Percentiles rank a stretch among this genome's conserved stretches.
Conservation (phyloP, 2,329 filamentous ascomycete genomes). For the Massarina eburnea region DNA sequence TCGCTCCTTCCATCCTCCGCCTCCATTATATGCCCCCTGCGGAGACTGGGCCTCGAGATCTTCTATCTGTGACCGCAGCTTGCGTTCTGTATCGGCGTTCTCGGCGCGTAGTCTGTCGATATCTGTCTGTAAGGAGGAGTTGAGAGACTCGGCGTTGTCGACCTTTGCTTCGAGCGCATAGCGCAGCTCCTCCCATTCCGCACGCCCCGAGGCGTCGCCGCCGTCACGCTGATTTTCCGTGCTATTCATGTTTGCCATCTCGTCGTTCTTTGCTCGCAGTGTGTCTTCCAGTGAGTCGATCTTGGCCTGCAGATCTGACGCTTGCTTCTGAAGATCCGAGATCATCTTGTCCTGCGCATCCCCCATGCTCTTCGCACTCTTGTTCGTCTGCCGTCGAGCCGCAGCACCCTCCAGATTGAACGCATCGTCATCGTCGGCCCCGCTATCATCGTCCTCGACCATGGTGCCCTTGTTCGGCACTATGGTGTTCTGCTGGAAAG, state of each 20-base stretch:
- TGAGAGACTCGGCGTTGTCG: constrained; percentile 72
- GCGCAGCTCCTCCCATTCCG: constrained; percentile 69
- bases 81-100: constrained; percentile 64
- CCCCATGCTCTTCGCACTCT: constrained; percentile 39
- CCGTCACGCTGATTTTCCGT: constrained; percentile 57
- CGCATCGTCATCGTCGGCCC: constrained; percentile 59
- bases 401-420: constrained; percentile 60
- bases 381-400: constrained; percentile 49
- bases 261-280: constrained; percentile 70
- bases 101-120: constrained; percentile 72
- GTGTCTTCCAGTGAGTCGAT: constrained; percentile 70
- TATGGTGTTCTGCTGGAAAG: constrained; percentile 93
- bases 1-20: constrained; percentile 40
- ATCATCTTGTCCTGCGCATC: constrained; percentile 50
- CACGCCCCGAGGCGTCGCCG: constrained; percentile 63
- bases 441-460: constrained; percentile 72
- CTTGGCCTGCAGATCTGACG: constrained; percentile 73
- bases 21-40: constrained; percentile 21
- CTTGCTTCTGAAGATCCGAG: constrained; percentile 77
- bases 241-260: constrained; percentile 63
- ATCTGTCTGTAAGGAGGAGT: constrained; percentile 76
- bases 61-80: constrained; percentile 66
- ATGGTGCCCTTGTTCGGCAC: constrained; percentile 97
- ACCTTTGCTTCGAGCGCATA: constrained; percentile 72
- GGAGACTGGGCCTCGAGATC: constrained; percentile 42